Evolutionary conservation across 2,329 filamentous ascomycete genomes (phyloP).

Genomic region (Trichophyton benhamiae): DNA sequence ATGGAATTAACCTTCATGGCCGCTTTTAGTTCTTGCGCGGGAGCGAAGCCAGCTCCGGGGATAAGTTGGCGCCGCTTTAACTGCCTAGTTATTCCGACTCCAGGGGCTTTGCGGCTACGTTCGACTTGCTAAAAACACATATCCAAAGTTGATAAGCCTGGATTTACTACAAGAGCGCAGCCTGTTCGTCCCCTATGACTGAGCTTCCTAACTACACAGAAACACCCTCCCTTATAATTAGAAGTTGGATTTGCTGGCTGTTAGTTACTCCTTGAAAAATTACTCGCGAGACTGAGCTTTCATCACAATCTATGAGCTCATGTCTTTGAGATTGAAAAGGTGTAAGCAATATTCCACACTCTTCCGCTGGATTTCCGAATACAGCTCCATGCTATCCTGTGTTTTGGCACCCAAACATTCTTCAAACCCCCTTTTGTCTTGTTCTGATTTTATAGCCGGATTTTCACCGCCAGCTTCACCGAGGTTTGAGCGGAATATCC

Average conservation of each 20-base stretch:
- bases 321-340: background rate
- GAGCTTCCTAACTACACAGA: too few relatives aligned
- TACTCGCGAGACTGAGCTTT: background rate
- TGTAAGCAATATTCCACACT: background rate
- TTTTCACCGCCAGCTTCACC: background rate
- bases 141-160: too few relatives aligned
- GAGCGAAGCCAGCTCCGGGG: background rate
- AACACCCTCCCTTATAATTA: too few relatives aligned
- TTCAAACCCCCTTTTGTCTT: background rate
- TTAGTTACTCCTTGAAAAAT: background rate
- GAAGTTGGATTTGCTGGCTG: too few relatives aligned
- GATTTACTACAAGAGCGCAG: too few relatives aligned
- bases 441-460: background rate
- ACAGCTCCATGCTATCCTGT: background rate
- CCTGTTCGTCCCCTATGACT: too few relatives aligned
- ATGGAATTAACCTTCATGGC: background rate
- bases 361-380: background rate
- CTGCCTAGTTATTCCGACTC: background rate
- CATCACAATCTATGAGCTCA: background rate
- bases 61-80: background rate
- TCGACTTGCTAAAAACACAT: too few relatives aligned
- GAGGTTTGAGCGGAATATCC: constrained; percentile 41
- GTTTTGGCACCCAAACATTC: background rate
- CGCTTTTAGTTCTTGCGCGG: background rate
- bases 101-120: background rate